Percentiles rank a stretch among this genome's conserved stretches.
phyloP scores from a whole-genome alignment of 2,329 filamentous ascomycete species.

The Aspergillus sp. region DNA sequence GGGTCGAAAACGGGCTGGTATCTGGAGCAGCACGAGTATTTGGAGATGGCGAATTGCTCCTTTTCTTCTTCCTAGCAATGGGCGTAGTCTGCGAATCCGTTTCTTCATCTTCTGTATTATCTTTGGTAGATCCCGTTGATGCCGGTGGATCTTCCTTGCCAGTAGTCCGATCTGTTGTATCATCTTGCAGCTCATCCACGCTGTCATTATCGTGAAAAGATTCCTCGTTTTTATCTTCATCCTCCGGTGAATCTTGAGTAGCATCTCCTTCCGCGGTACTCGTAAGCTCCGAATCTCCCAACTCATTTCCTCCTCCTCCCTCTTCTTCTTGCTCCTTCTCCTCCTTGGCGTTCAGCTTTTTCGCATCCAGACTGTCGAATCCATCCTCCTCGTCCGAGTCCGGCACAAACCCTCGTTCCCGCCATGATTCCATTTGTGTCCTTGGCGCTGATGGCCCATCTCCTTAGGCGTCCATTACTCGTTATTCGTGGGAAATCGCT shows the following conservation, averaged over 20 bases:
- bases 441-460: conserved; percentile 28
- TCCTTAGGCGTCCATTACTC: conserved; percentile 23
- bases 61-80: neutral
- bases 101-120: neutral
- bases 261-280: neutral
- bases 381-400: conserved; percentile 43
- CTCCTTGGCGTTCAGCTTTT: conserved; percentile 5
- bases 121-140: neutral
- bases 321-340: neutral
- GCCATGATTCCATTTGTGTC: conserved; percentile 42
- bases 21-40: conserved; percentile 3
- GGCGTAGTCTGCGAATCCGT: neutral
- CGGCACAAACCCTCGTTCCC: conserved; percentile 44
- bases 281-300: neutral
- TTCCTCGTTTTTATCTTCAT: neutral
- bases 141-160: neutral
- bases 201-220: neutral
- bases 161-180: neutral
- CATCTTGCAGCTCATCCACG: neutral
- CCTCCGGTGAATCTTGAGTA: neutral
- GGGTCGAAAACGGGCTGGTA: conserved; percentile 8
- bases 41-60: conserved; percentile 1
- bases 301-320: neutral
- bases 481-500: neutral
- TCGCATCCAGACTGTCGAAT: conserved; percentile 27